Base-by-base conservation (phyloP, 345 rosid genomes). In the Eutrema japonicum region DNA sequence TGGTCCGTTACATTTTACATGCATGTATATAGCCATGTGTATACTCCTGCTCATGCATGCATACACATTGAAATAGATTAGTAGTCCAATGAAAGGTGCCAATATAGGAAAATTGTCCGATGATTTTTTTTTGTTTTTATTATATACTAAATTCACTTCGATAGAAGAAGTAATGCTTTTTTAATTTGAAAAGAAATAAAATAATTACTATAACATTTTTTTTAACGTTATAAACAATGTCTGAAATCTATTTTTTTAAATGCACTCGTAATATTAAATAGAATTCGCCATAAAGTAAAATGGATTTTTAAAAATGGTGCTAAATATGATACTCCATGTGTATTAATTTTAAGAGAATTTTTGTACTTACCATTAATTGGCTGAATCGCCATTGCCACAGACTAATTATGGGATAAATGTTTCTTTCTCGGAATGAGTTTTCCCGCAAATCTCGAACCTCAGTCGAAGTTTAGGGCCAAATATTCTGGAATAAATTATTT, bases 21-120 rank as follows among this genome's bases (percentile, higher is more conserved):
- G 71, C 77, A 73, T 72, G 48, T 66, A 22, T 52, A 12, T n/a
- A 66, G 78, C 66, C 78, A 74, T 58, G 73, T 74, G 78, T 66
- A 66, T 66, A 57, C 60, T 38, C 29, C 10, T 51, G 37, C 73
- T 40, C 78, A 74, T 74, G 78, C 78, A 74, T 58, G 68, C 68
- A 66, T 66, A 66, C 78, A 74, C 78, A 57, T 74, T 74, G 78
- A 30, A 40, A 30, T 66, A 58, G 8, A 49, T 41, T 26, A 74
- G 38, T 74, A 67, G 78, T 74, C 68, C 47, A 26, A 5, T 41
- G 61, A 58, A 74, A 57, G 61, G 69, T 73, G 66, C 65, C 58
- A 65, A 73, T 65, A 72, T 18, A 33, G 56, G 30, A 36, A 72
- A 33, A 35, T 72, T 43, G 27, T n/a, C 13, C 56, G 42, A 10